These are phyloP conservation scores for Begonia masoniana DNA, from an alignment of 306 rosid genomes.

Conservation along the genomic window DNA sequence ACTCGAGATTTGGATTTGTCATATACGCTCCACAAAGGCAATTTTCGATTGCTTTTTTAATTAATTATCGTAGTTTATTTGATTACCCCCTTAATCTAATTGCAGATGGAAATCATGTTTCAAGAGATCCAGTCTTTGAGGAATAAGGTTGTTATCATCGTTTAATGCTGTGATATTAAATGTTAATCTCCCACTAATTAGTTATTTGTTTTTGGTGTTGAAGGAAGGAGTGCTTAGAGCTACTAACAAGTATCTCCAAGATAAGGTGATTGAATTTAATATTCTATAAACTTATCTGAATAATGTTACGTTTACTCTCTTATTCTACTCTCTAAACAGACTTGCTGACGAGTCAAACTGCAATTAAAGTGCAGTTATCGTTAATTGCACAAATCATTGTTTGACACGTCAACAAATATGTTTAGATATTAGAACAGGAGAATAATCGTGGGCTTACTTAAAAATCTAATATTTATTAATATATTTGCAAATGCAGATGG, in stretches of 20 bases:
- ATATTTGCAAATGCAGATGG: conserved; percentile 25
- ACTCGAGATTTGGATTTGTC: conserved; percentile 77
- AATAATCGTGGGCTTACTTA: no score
- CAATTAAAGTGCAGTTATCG: no score
- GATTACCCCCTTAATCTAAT: background rate
- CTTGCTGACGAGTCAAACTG: no score
- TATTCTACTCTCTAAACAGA: no score
- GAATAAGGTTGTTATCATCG: conserved; percentile 40
- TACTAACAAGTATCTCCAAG: conserved; percentile 23
- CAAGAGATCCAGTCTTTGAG: conserved; percentile 64
- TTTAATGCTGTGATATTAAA: no score
- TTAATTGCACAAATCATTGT: no score
- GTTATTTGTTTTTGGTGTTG: conserved; percentile 1
- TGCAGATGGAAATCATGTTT: conserved; percentile 63
- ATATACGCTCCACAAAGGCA: conserved; percentile 81
- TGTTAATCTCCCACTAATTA: no score
- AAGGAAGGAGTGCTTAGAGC: conserved; percentile 25
- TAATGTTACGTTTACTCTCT: no score
- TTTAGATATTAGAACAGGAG: no score
- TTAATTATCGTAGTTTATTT: background rate
- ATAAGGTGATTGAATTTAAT: conserved; percentile 14
- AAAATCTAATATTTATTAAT: no score
- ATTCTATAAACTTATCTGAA: no score
- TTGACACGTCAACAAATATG: no score
- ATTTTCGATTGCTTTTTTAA: background rate